Evolutionary conservation across 1,284 basidiomycete species (phyloP).

Genomic region (Cutaneotrichosporon sp.): DNA sequence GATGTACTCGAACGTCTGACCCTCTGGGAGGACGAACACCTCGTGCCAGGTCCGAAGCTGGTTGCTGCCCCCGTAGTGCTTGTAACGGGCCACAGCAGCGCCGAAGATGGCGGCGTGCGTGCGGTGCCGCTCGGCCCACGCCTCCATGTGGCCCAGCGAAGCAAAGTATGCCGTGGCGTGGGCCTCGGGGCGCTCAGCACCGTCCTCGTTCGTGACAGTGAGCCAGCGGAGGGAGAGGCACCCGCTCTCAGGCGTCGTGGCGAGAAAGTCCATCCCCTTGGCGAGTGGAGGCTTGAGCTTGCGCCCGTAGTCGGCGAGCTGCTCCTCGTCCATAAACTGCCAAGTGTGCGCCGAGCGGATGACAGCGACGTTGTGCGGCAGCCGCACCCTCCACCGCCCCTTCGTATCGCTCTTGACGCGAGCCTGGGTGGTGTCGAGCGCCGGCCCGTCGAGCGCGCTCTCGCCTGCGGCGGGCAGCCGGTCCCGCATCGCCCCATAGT

Average conservation of each 20-base stretch:
- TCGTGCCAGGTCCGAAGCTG: constrained; percentile 25
- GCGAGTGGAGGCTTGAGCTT: constrained; percentile 15
- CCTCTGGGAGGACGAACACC: constrained; percentile 15
- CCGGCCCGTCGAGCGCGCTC: neutral
- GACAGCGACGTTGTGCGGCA: constrained; percentile 13
- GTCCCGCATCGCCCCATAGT: constrained; percentile 24
- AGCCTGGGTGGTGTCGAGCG: neutral
- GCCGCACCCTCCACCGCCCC: constrained; percentile 4
- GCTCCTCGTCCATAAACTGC: constrained; percentile 16
- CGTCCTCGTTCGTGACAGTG: neutral
- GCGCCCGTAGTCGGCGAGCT: constrained; percentile 14
- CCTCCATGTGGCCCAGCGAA: constrained; percentile 15
- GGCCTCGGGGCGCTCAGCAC: constrained; percentile 1
- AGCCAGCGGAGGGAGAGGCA: constrained; percentile 11
- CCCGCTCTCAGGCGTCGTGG: constrained; percentile 1
- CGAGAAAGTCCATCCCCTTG: constrained; percentile 17
- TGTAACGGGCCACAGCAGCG: constrained; percentile 16
- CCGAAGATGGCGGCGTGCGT: constrained; percentile 20
- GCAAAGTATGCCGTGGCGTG: constrained; percentile 14
- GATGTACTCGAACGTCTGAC: constrained; percentile 17
- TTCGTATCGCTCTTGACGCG: neutral
- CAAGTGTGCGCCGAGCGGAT: constrained; percentile 21
- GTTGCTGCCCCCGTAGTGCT: constrained; percentile 13
- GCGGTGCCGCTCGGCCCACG: constrained; percentile 15
- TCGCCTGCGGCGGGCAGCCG: constrained; percentile 7